A percentile compares a stretch with the other conserved stretches of the same genome.
Conservation (phyloP, 352 stramenopile genomes). For the Salisapilia sapeloensis region DNA sequence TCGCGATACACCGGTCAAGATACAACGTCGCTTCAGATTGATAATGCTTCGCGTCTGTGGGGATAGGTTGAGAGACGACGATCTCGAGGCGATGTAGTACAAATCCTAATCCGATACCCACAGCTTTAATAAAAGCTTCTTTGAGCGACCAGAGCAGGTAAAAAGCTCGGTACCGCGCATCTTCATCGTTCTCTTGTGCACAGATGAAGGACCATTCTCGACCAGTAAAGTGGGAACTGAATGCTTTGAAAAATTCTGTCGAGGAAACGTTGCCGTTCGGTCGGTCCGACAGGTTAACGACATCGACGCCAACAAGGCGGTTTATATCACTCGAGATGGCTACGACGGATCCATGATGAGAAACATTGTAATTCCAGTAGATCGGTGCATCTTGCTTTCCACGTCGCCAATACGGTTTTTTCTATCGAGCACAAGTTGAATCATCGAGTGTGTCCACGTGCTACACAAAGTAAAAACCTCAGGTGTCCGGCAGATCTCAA, state of each 20-base stretch:
- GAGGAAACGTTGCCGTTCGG: conserved; percentile 8
- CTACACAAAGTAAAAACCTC: conserved; percentile 14
- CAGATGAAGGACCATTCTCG: conserved; percentile 45
- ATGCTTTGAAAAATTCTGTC: conserved; percentile 40
- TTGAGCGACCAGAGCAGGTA: conserved; percentile 67
- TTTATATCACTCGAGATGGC: conserved; percentile 28
- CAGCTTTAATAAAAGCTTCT: conserved; percentile 57
- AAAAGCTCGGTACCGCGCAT: conserved; percentile 19
- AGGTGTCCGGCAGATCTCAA: conserved; percentile 33
- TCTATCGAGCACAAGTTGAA: conserved; percentile 9
- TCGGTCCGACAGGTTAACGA: conserved; percentile 37
- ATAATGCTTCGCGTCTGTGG: conserved; percentile 8
- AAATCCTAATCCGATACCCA: conserved; percentile 54
- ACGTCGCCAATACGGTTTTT: conserved; percentile 44
- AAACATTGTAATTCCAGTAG: conserved; percentile 72
- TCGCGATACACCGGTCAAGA: conserved; percentile 16
- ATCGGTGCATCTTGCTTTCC: conserved; percentile 3
- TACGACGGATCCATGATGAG: conserved; percentile 49
- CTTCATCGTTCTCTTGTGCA: conserved; percentile 4
- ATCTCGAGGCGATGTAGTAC: conserved; percentile 38
- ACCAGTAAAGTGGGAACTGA: conserved; percentile 30
- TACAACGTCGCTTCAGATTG: too few species aligned
- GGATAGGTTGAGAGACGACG: not conserved
- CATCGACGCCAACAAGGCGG: conserved; percentile 45
- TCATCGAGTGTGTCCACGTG: not conserved